These are phyloP conservation scores for Apiotrichum gamsii DNA, from an alignment of 1,284 basidiomycete genomes.

Conservation along the genomic window DNA sequence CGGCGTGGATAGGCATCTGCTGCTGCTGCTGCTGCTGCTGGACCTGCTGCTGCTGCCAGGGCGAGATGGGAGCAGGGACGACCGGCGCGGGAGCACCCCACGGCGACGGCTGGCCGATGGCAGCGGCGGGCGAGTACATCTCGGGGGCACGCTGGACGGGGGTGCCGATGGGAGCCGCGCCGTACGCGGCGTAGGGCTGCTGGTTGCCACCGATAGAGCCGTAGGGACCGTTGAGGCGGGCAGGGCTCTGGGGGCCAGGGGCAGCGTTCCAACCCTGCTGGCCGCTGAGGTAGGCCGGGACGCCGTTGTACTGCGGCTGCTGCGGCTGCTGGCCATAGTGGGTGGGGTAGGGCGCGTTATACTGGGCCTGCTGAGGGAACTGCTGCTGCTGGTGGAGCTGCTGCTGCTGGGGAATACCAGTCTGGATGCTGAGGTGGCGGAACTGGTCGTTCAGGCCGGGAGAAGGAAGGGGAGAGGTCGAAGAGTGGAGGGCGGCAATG, in stretches of 20 bases:
- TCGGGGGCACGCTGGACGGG: slow-evolving; percentile 10
- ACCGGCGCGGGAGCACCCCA: slow-evolving; percentile 26
- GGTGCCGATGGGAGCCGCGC: slow-evolving; percentile 17
- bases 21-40: slow-evolving; percentile 1
- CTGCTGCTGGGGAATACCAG: slow-evolving; percentile 3
- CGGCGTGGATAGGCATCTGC: not conserved
- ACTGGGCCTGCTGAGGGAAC: not conserved
- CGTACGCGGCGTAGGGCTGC: slow-evolving; percentile 5
- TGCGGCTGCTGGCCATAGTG: slow-evolving; percentile 5
- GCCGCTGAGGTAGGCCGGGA: slow-evolving; percentile 5
- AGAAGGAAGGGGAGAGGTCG: slow-evolving; percentile 6
- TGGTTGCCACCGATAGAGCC: slow-evolving; percentile 13
- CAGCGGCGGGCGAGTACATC: slow-evolving; percentile 5
- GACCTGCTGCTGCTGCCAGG: slow-evolving; percentile 19
- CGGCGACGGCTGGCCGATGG: slow-evolving; percentile 21
- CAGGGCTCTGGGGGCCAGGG: slow-evolving; percentile 15
- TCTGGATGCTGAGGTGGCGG: slow-evolving; percentile 27
- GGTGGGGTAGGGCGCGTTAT: not conserved
- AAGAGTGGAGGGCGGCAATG: slow-evolving; percentile 21
- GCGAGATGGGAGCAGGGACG: slow-evolving; percentile 5
- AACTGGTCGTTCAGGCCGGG: slow-evolving; percentile 26
- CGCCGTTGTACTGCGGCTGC: slow-evolving; percentile 11
- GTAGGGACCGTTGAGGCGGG: slow-evolving; percentile 13
- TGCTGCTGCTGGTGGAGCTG: too few species aligned
- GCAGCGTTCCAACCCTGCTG: slow-evolving; percentile 13